Conservation (phyloP, 345 rosid genomes). For the Raphanus sativus region DNA sequence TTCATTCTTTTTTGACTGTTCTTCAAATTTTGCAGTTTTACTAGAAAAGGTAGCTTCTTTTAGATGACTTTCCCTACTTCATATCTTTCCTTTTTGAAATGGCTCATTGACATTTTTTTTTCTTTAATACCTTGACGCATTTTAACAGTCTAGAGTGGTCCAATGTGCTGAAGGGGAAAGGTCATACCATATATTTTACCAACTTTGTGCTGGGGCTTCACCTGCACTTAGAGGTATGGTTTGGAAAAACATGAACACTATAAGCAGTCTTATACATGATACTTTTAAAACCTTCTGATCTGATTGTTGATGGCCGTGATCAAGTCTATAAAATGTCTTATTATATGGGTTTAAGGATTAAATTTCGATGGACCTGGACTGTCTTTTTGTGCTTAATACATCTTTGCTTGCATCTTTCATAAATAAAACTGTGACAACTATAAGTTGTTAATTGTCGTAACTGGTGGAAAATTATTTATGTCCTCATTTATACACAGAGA, state of each 20-base stretch:
- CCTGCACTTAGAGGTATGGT: slow-evolving; percentile 64
- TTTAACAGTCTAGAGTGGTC: slow-evolving; percentile 96
- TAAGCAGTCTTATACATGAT: neutral
- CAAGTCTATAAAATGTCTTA: no score
- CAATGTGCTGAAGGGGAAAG: slow-evolving; percentile 96
- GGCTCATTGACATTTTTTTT: slow-evolving; percentile 19
- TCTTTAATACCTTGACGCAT: slow-evolving; percentile 1
- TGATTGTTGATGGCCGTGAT: no score
- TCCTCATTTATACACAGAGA: slow-evolving; percentile 52
- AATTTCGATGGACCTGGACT: no score
- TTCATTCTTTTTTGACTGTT: slow-evolving; percentile 38
- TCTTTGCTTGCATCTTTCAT: slow-evolving; percentile 7
- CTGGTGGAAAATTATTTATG: no score
- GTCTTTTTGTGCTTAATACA: neutral
- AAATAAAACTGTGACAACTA: slow-evolving; percentile 9
- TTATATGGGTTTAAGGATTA: no score
- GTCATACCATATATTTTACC: slow-evolving; percentile 98
- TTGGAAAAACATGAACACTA: slow-evolving; percentile 6
- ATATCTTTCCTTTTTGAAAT: slow-evolving; percentile 12
- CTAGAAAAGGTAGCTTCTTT: slow-evolving; percentile 81
- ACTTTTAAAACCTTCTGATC: neutral
- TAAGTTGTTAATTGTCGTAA: neutral
- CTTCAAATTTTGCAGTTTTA: slow-evolving; percentile 61
- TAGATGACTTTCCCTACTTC: slow-evolving; percentile 35
- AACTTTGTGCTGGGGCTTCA: slow-evolving; percentile 97